phyloP scores from a whole-genome alignment of 2,329 filamentous ascomycete species.

The Arthrobotrys entomopaga region DNA sequence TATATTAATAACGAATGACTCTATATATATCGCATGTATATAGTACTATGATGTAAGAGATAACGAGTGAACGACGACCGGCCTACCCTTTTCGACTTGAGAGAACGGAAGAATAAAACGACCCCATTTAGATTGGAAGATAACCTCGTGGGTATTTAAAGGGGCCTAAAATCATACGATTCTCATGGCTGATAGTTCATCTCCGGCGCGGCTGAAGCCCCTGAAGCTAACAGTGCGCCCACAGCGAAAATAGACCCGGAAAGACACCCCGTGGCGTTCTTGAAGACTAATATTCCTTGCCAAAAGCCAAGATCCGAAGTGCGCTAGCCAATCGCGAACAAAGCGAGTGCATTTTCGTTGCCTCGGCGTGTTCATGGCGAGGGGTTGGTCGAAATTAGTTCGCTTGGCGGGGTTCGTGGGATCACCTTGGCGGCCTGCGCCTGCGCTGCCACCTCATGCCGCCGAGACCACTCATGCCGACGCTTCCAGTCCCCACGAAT shows the following conservation, averaged over 20 bases:
- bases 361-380: neutral
- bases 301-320: conserved; percentile 30
- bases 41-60: neutral
- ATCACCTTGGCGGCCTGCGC: neutral
- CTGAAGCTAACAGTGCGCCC: conserved; percentile 33
- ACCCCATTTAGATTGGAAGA: neutral
- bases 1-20: conserved; percentile 8
- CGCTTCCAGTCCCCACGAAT: neutral
- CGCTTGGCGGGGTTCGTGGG: neutral
- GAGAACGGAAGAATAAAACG: neutral
- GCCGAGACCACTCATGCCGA: neutral
- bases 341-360: neutral
- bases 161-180: conserved; percentile 9
- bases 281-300: conserved; percentile 4
- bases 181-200: conserved; percentile 36
- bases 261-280: conserved; percentile 27
- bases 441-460: neutral
- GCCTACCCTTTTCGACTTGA: neutral
- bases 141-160: conserved; percentile 18
- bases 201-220: conserved; percentile 26
- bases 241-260: neutral
- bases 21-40: no score
- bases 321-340: conserved; percentile 33
- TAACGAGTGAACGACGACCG: conserved; percentile 8
- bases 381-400: neutral